These are phyloP conservation scores for Exophiala sp. DNA, from an alignment of 2,329 filamentous ascomycete species.

Conservation along the genomic window DNA sequence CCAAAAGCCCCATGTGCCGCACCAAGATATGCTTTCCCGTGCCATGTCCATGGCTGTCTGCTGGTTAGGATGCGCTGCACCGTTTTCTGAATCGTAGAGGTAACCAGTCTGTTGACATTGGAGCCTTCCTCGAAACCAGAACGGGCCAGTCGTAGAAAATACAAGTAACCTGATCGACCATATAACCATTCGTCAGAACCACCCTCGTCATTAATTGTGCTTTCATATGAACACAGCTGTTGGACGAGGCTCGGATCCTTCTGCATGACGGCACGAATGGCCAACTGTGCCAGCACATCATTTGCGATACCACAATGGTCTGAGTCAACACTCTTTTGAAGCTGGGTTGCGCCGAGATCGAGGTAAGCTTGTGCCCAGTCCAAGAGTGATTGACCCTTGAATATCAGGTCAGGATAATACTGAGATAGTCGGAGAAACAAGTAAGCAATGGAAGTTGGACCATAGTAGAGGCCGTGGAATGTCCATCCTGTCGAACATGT, in stretches of 20 bases:
- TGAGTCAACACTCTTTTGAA: constrained; percentile 34
- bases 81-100: constrained; percentile 54
- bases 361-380: constrained; percentile 51
- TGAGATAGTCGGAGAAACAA: constrained; percentile 52
- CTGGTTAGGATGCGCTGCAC: constrained; percentile 58
- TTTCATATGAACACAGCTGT: constrained; percentile 28
- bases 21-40: constrained; percentile 61
- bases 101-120: constrained; percentile 49
- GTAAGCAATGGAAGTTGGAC: constrained; percentile 56
- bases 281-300: constrained; percentile 48
- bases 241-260: constrained; percentile 41
- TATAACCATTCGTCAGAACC: constrained; percentile 63
- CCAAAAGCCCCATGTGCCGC: constrained; percentile 66
- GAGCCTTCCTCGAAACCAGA: constrained; percentile 53
- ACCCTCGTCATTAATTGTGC: constrained; percentile 30
- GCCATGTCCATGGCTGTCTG: constrained; percentile 60
- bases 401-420: constrained; percentile 42
- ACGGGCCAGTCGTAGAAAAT: constrained; percentile 62
- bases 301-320: constrained; percentile 50
- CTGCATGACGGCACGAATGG: constrained; percentile 45
- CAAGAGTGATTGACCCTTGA: constrained; percentile 42
- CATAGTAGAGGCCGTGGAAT: constrained; percentile 47
- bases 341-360: constrained; percentile 9
- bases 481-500: constrained; percentile 30
- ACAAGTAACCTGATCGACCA: constrained; percentile 65